Base-by-base conservation (phyloP, 2,329 filamentous ascomycete genomes). In the Paecilomyces fulvus region DNA sequence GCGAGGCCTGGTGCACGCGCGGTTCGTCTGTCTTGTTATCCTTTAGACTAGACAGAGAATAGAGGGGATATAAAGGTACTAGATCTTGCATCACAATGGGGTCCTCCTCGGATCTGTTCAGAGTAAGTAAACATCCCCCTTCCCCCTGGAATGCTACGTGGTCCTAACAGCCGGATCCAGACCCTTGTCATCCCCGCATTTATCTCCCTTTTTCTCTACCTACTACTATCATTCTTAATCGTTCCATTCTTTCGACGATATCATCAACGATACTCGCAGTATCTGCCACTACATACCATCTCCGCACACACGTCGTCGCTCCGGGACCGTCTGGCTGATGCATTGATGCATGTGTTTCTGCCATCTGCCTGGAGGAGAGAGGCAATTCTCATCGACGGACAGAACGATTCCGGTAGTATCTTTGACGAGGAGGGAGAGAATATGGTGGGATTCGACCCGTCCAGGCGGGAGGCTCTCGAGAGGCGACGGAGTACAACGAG, bases 221-320 rank as follows among this genome's bases (percentile, higher is more conserved):
- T 90, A 63, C 56, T 84, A 57, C 73, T 85, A 56, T 85, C 83
- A 56, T 88, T 84, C 69, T 73, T 85, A 63, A 65, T 89, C 59
- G 67, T 89, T 25, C 88, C 88, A 1, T 67, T 87, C 58, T 88
- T 87, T 81, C 85, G 83, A 51, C 82, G 80, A 56, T 88, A 89
- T 71, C 84, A 83, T 60, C 80, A 80, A 63, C 83, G 87, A 58
- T 90, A 90, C 70, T 81, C 83, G 66, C 85, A 89, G 59, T 91
- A 91, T 67, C 81, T 90, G 1, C 87, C 87, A 0, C 73, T 90
- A 60, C 81, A 87, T 59, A 76, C 79, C 30, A 72, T 75, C 53
- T 73, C 73, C 30, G 71, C 66, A 1, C 74, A 70, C 57, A 82
- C 88, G 58, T 82, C 82, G 21, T 80, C 77, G 53, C 80, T 80